These are phyloP conservation scores for Sclerotinia borealis DNA, from an alignment of 2,329 filamentous ascomycete genomes.

Conservation along the genomic window DNA sequence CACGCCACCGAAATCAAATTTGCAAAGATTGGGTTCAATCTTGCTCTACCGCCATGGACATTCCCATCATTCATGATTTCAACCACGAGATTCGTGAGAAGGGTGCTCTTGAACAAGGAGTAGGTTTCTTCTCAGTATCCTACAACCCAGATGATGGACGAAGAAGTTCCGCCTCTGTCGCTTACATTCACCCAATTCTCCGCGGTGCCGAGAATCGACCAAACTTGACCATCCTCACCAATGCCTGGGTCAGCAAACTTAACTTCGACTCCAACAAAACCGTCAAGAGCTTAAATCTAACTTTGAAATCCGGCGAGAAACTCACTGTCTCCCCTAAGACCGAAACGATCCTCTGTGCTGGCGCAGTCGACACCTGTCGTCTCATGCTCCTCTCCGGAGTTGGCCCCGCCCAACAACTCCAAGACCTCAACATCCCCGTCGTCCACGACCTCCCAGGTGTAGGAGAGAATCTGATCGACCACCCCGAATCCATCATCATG, in stretches of 20 bases:
- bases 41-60: conserved; percentile 70
- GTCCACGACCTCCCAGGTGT: conserved; percentile 32
- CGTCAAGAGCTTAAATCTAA: conserved; percentile 69
- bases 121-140: conserved; percentile 85
- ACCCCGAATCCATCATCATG: conserved; percentile 42
- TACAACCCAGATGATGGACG: conserved; percentile 87
- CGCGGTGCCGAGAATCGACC: conserved; percentile 74
- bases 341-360: conserved; percentile 56
- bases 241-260: conserved; percentile 80
- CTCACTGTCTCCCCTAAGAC: conserved; percentile 57
- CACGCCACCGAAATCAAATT: conserved; percentile 79
- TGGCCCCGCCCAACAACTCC: conserved; percentile 31
- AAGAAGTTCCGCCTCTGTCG: conserved; percentile 80
- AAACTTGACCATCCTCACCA: conserved; percentile 80
- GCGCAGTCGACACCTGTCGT: conserved; percentile 35
- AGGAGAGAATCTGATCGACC: conserved; percentile 35
- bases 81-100: conserved; percentile 73
- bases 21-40: conserved; percentile 85
- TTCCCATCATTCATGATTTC: conserved; percentile 80
- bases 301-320: conserved; percentile 46
- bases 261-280: conserved; percentile 59
- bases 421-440: conserved; percentile 30
- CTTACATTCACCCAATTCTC: conserved; percentile 88
- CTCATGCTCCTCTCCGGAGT: conserved; percentile 37
- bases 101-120: conserved; percentile 66